A percentile compares a stretch with the other conserved stretches of the same genome.
Evolutionary conservation across 805 yeast genomes (phyloP).

Genomic region (Yarrowia bubula): DNA sequence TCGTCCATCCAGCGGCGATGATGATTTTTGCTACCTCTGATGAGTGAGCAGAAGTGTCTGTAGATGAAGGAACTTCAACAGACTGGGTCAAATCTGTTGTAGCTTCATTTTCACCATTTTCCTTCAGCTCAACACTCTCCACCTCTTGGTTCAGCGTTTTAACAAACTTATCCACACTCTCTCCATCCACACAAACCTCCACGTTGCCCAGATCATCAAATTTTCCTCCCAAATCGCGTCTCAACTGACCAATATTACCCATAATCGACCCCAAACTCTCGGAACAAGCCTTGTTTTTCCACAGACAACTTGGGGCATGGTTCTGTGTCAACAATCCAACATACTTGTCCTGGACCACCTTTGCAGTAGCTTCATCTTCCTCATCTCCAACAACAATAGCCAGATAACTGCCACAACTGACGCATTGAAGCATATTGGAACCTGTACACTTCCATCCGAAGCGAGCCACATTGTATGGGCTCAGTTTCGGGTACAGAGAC

Average conservation of each 20-base stretch:
- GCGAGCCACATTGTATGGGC: not conserved
- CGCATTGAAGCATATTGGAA: slow-evolving; percentile 13
- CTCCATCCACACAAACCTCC: not conserved
- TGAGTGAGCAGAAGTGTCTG: not conserved
- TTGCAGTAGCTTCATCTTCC: not conserved
- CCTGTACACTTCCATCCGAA: slow-evolving; percentile 13
- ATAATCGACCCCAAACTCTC: not conserved
- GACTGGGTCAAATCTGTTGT: not conserved
- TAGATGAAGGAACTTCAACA: not conserved
- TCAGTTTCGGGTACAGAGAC: not conserved
- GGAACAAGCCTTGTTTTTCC: not conserved
- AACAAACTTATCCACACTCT: not conserved
- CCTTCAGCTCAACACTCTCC: not conserved
- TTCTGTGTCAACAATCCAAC: not conserved
- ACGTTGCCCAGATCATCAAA: not conserved
- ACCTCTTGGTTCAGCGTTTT: not conserved
- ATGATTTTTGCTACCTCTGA: not conserved
- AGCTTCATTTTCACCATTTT: not conserved
- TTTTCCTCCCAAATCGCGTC: not conserved
- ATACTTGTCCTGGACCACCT: not conserved
- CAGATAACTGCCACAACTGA: not conserved
- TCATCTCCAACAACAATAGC: not conserved
- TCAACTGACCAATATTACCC: not conserved
- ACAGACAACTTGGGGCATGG: not conserved
- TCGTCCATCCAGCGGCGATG: slow-evolving; percentile 1